These are phyloP conservation scores for Leishmania arabica DNA, from an alignment of 208 protist species.

Conservation along the genomic window DNA sequence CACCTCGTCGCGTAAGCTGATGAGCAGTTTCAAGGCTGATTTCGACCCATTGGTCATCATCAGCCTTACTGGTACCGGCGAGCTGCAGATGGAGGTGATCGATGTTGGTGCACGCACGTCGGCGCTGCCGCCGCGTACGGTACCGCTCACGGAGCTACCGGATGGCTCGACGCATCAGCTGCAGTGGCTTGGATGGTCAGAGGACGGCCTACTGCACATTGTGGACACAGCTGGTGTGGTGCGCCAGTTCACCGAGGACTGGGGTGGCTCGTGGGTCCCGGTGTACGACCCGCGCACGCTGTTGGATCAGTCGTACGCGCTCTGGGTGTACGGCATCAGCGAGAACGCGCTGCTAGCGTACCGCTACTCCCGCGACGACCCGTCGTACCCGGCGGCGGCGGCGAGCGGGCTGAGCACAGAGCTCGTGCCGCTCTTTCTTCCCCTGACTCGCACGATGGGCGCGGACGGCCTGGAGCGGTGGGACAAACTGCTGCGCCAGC, in stretches of 20 bases:
- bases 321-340: constrained; percentile 71
- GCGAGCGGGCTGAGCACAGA: constrained; percentile 69
- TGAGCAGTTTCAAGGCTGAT: constrained; percentile 53
- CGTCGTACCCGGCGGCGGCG: constrained; percentile 73
- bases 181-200: constrained; percentile 89
- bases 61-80: constrained; percentile 47
- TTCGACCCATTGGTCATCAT: constrained; percentile 79
- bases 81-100: constrained; percentile 69
- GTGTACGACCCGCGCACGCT: constrained; percentile 74
- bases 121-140: constrained; percentile 38
- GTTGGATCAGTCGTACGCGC: constrained; percentile 37
- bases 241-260: constrained; percentile 76
- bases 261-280: constrained; percentile 82
- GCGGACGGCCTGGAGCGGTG: constrained; percentile 48
- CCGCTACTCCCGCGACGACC: constrained; percentile 56
- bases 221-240: constrained; percentile 86
- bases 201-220: constrained; percentile 84
- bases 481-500: constrained; percentile 70
- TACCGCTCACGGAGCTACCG: constrained; percentile 60
- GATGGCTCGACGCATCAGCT: constrained; percentile 68
- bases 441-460: constrained; percentile 48
- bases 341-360: constrained; percentile 70
- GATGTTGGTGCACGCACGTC: constrained; percentile 60
- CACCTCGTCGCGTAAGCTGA: constrained; percentile 65
- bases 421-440: constrained; percentile 64